These are phyloP conservation scores for Aspergillus tubingensis DNA, from an alignment of 2,329 filamentous ascomycete species.

Conservation along the genomic window DNA sequence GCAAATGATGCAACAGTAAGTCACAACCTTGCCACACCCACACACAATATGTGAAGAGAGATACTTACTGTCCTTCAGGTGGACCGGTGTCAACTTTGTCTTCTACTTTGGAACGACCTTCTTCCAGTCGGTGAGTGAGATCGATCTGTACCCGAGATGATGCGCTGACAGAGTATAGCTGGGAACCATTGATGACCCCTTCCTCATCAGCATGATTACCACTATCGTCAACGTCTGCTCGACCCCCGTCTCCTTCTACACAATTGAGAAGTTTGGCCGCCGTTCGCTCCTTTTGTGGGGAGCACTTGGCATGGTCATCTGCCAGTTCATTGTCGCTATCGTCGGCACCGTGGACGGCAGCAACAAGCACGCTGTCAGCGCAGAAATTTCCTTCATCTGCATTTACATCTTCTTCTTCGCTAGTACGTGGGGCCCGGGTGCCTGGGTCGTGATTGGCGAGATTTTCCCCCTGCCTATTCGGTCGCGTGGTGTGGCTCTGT, in stretches of 20 bases:
- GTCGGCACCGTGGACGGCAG: constrained; percentile 64
- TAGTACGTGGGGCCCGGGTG: constrained; percentile 79
- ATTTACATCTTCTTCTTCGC: constrained; percentile 95
- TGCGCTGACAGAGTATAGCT: constrained; percentile 44
- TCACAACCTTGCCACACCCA: constrained; percentile 25
- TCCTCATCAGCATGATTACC: constrained; percentile 82
- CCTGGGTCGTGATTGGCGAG: constrained; percentile 76
- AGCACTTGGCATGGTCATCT: constrained; percentile 78
- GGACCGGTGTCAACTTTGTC: constrained; percentile 91
- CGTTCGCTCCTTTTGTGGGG: constrained; percentile 77
- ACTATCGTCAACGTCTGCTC: constrained; percentile 85
- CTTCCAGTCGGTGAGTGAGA: constrained; percentile 56
- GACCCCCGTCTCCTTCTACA: constrained; percentile 84
- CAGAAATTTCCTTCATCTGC: constrained; percentile 84
- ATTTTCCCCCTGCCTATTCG: constrained; percentile 88
- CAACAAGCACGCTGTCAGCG: constrained; percentile 49
- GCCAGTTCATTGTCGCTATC: constrained; percentile 84
- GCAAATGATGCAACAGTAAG: constrained; percentile 75
- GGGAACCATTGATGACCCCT: constrained; percentile 75
- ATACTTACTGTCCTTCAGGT: constrained; percentile 15
- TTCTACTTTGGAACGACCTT: constrained; percentile 86
- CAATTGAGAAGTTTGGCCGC: constrained; percentile 78
- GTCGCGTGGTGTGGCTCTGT: constrained; percentile 81
- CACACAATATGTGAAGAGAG: too few species aligned
- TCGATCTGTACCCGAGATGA: too few species aligned